A percentile compares a stretch with the other conserved stretches of the same genome.
Conservation (phyloP, 768 basidiomycete species). For the Candolleomyces efflorescens region DNA sequence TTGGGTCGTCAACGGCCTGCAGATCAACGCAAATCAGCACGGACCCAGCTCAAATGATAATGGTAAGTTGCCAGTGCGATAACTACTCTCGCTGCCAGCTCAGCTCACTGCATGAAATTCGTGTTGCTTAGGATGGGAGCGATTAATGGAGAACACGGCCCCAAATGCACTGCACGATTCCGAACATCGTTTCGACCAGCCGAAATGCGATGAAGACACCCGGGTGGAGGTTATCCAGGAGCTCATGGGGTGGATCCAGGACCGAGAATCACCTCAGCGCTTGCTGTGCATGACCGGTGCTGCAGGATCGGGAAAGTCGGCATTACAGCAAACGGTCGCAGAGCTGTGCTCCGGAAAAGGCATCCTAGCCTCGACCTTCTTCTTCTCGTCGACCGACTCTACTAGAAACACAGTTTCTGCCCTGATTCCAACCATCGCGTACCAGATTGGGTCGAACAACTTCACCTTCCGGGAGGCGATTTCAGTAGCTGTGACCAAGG, state of each 20-base stretch:
- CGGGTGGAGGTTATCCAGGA: not conserved
- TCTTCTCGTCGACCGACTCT: slow-evolving; percentile 1
- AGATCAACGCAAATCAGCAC: no score
- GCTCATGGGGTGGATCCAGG: not conserved
- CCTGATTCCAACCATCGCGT: slow-evolving; percentile 10
- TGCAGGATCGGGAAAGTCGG: slow-evolving; percentile 4
- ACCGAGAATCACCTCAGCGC: not conserved
- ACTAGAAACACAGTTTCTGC: not conserved
- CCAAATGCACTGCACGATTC: slow-evolving; percentile 4
- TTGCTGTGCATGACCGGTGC: slow-evolving; percentile 4
- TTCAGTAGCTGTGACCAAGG: not conserved
- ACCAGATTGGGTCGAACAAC: slow-evolving; percentile 1
- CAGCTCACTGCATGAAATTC: no score
- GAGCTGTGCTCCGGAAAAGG: not conserved
- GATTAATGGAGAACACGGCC: not conserved
- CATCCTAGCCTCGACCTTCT: not conserved
- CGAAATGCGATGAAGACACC: slow-evolving; percentile 1
- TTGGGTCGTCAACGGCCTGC: no score
- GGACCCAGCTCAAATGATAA: no score
- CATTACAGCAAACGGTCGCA: not conserved
- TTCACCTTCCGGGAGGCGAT: not conserved
- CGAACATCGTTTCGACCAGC: not conserved
- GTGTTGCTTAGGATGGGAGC: not conserved
- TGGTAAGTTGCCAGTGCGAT: no score
- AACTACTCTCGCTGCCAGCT: no score